Evolutionary conservation across 1,284 basidiomycete genomes (phyloP).

Genomic region (Ustilago sp.): DNA sequence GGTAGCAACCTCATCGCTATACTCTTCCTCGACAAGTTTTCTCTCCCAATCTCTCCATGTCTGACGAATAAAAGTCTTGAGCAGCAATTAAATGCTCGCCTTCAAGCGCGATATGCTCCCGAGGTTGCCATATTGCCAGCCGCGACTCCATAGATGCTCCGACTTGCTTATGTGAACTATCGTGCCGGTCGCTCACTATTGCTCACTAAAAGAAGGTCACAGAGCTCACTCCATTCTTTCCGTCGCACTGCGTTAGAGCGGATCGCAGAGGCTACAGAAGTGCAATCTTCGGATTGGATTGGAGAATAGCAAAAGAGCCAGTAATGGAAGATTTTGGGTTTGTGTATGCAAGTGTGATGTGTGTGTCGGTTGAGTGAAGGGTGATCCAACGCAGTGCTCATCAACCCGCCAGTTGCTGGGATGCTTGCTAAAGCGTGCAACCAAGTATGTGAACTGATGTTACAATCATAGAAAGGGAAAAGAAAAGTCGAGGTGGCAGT

Average conservation of each 20-base stretch:
- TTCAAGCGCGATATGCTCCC: too few species aligned
- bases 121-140: too few species aligned
- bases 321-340: constrained; percentile 3
- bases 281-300: background rate
- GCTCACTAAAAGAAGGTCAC: too few species aligned
- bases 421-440: background rate
- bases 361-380: background rate
- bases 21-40: background rate
- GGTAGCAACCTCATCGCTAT: background rate
- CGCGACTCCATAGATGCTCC: too few species aligned
- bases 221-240: too few species aligned
- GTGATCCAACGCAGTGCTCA: background rate
- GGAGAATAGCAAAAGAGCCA: constrained; percentile 13
- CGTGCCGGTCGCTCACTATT: too few species aligned
- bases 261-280: background rate
- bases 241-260: too few species aligned
- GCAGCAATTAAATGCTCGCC: too few species aligned
- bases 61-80: too few species aligned
- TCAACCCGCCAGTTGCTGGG: background rate
- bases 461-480: constrained; percentile 21
- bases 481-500: background rate
- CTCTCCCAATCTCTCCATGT: too few species aligned
- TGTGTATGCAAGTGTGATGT: constrained; percentile 1
- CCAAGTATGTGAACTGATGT: constrained; percentile 31
- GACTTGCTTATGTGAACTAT: too few species aligned